phyloP scores from a whole-genome alignment of 345 rosid genomes.

The Eucalyptus polyanthemos region DNA sequence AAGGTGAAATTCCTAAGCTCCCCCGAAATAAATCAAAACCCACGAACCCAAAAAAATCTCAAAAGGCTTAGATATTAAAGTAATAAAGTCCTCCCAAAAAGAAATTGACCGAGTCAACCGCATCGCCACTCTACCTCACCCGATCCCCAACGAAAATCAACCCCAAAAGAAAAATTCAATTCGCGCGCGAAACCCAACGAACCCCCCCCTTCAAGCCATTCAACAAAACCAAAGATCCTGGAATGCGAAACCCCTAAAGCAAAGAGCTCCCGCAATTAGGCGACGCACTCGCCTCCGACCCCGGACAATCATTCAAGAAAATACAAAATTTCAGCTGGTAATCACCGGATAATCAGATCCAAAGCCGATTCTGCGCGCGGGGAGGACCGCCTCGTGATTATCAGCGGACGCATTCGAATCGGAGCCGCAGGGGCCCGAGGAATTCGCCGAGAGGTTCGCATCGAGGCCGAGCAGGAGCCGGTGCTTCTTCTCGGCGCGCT shows the following conservation, averaged over 20 bases:
- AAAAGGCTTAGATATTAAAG: constrained; percentile 12
- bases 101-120: constrained; percentile 46
- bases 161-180: not conserved
- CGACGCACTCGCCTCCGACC: not conserved
- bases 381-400: constrained; percentile 19
- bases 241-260: not conserved
- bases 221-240: not conserved
- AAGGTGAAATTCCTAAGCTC: not conserved
- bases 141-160: constrained; percentile 15
- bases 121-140: constrained; percentile 18
- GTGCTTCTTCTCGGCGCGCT: constrained; percentile 66
- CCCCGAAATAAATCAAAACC: constrained; percentile 4
- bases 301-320: not conserved
- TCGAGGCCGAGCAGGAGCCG: constrained; percentile 56
- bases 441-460: constrained; percentile 1
- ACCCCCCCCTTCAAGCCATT: not conserved
- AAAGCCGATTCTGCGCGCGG: constrained; percentile 20
- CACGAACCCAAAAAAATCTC: constrained; percentile 11
- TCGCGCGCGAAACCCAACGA: constrained; percentile 47
- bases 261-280: not conserved
- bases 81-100: constrained; percentile 1
- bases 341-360: constrained; percentile 63
- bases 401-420: constrained; percentile 27
- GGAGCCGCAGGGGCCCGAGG: constrained; percentile 15
- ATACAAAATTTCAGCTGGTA: not conserved